A percentile compares a stretch with the other conserved stretches of the same genome.
These are phyloP conservation scores for Knoxdaviesia capensis DNA, from an alignment of 2,329 filamentous ascomycete species.

Conservation along the genomic window DNA sequence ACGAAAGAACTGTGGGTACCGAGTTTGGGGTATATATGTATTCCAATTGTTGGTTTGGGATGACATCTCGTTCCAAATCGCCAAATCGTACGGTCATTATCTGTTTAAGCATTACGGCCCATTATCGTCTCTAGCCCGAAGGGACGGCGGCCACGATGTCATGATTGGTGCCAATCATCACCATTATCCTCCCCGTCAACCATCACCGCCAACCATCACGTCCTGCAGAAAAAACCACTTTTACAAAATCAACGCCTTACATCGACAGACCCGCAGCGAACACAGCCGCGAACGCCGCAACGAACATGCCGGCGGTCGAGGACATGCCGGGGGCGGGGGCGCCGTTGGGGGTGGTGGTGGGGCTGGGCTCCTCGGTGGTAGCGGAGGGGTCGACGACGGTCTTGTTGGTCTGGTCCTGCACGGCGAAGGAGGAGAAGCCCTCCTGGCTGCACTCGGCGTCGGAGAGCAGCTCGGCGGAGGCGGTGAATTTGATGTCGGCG, in stretches of 20 bases:
- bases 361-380: conserved; percentile 12
- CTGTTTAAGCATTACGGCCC: no score
- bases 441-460: conserved; percentile 36
- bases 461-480: conserved; percentile 22
- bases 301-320: conserved; percentile 13
- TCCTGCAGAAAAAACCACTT: neutral
- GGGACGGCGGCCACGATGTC: no score
- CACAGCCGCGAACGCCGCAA: conserved; percentile 16
- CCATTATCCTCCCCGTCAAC: neutral
- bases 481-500: conserved; percentile 50
- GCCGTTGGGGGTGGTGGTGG: conserved; percentile 6
- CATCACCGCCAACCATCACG: neutral
- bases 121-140: no score
- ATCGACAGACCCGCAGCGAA: conserved; percentile 17
- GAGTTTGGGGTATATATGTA: no score
- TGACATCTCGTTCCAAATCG: no score
- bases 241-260: conserved; percentile 7
- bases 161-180: no score
- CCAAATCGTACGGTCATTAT: no score
- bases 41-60: no score
- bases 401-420: conserved; percentile 1
- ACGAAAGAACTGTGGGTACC: no score
- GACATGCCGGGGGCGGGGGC: conserved; percentile 6
- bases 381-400: conserved; percentile 4
- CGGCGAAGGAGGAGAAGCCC: conserved; percentile 1